Percentiles rank a stretch among this genome's conserved stretches.
These are phyloP conservation scores for Myxozyma sirexii DNA, from an alignment of 805 yeast genomes.

Conservation along the genomic window DNA sequence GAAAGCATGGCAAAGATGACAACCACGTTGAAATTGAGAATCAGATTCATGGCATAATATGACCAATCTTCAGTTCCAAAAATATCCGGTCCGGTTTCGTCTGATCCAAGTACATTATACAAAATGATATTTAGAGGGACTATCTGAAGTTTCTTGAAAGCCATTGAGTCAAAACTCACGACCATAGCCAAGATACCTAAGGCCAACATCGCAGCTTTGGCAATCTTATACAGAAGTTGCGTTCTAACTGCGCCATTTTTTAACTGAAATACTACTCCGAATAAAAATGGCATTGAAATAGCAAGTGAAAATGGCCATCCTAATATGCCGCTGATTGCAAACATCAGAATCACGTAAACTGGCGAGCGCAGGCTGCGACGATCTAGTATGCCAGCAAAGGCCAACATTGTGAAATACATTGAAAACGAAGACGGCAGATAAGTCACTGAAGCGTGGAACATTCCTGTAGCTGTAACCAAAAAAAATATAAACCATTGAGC, in stretches of 20 bases:
- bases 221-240: slow-evolving; percentile 26
- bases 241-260: background rate
- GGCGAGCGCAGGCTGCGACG: slow-evolving; percentile 10
- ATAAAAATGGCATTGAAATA: slow-evolving; percentile 61
- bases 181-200: slow-evolving; percentile 35
- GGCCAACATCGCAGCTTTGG: slow-evolving; percentile 18
- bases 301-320: slow-evolving; percentile 92
- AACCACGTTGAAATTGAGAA: slow-evolving; percentile 71
- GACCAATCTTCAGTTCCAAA: slow-evolving; percentile 82
- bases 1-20: slow-evolving; percentile 34
- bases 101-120: slow-evolving; percentile 77
- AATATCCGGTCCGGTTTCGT: slow-evolving; percentile 80
- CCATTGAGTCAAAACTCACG: slow-evolving; percentile 57
- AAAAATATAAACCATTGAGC: slow-evolving; percentile 68
- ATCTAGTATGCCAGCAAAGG: slow-evolving; percentile 39
- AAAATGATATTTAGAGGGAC: slow-evolving; percentile 82
- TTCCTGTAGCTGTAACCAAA: slow-evolving; percentile 70
- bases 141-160: slow-evolving; percentile 57
- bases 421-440: slow-evolving; percentile 82
- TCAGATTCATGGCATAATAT: slow-evolving; percentile 69
- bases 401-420: slow-evolving; percentile 50
- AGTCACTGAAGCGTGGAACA: slow-evolving; percentile 87
- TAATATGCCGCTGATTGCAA: slow-evolving; percentile 67
- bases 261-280: slow-evolving; percentile 40
- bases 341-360: slow-evolving; percentile 43